Percentiles rank a stretch among this genome's conserved stretches.
These are phyloP conservation scores for Yamadazyma jaroonii DNA, from an alignment of 1,139 yeast species.

Conservation along the genomic window DNA sequence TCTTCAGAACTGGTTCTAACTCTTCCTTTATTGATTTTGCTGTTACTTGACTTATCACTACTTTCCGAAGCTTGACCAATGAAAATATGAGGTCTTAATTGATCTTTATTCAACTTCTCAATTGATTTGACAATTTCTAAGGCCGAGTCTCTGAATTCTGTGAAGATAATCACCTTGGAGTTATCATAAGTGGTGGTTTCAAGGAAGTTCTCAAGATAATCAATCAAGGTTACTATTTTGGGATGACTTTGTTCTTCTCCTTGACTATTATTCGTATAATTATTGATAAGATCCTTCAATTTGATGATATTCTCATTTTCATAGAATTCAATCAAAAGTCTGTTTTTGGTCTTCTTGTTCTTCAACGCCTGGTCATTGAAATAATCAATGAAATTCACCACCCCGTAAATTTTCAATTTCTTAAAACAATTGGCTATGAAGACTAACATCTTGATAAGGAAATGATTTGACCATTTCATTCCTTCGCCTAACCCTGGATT, in stretches of 20 bases:
- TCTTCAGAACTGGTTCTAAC: slow-evolving; percentile 41
- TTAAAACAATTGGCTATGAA: slow-evolving; percentile 73
- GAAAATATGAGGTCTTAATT: slow-evolving; percentile 75
- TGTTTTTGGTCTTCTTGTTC: slow-evolving; percentile 51
- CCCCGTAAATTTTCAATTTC: slow-evolving; percentile 77
- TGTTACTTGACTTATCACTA: slow-evolving; percentile 27
- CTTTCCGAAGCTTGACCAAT: slow-evolving; percentile 71
- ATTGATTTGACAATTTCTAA: slow-evolving; percentile 75
- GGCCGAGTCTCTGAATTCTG: slow-evolving; percentile 87
- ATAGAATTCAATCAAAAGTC: slow-evolving; percentile 59
- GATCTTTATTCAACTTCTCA: slow-evolving; percentile 27
- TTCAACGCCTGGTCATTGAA: slow-evolving; percentile 56
- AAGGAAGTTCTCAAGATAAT: slow-evolving; percentile 59
- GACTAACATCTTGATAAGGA: slow-evolving; percentile 58
- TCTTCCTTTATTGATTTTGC: slow-evolving; percentile 13
- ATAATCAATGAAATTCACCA: slow-evolving; percentile 69
- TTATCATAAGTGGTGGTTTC: slow-evolving; percentile 29
- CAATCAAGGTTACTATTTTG: slow-evolving; percentile 60
- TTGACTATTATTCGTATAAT: slow-evolving; percentile 43
- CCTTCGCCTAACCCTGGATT: slow-evolving; percentile 62
- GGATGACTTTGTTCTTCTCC: slow-evolving; percentile 65
- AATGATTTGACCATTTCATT: slow-evolving; percentile 66
- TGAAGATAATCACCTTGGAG: slow-evolving; percentile 81
- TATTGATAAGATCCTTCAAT: slow-evolving; percentile 27
- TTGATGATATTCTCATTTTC: slow-evolving; percentile 44